Evolutionary conservation across 2,329 filamentous ascomycete species (phyloP), one percentile per base, ranked within the genome.

Genomic region (Lojkania enalia): DNA sequence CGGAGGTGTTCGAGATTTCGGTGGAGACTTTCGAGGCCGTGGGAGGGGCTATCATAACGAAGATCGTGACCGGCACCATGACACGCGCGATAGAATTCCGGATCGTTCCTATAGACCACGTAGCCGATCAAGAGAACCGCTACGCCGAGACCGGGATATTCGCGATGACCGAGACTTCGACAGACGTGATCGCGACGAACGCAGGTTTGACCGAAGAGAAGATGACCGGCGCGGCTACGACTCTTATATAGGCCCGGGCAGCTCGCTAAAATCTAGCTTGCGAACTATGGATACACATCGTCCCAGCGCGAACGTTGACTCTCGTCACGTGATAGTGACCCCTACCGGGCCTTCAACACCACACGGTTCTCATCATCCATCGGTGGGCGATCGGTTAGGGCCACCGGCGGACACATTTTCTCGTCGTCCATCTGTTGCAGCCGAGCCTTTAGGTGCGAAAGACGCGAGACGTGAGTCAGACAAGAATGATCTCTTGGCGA

Each of bases 81-180:
- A 67, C 35, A 52, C 59, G 42, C 61, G 63, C 39, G 65, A 65
- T 40, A 63, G 63, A 11, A 50, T 60, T 31, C 53, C 58, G 18
- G 63, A 67, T 41, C 60, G 63, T 48, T 77, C 81, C 11, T 86
- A 87, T 55, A 71, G 76, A 42, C 79, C 78, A 14, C 76, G 86
- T 58, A 85, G 82, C 57, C 79, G 84, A 51, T 86, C 84, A 51
- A 81, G 84, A 58, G 82, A 85, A 59, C 81, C 83, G 12, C 39
- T 65, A 44, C 63, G 73, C 21, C 68, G 73, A 45, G 85, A 85
- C 32, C 75, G 74, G 47, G 74, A 77, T 36, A 36, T 55, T 15
- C 58, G 68, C 31, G 68, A 71, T 35, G 68, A 63, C 49, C 69
- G 58, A 52, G 73, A 66, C 42, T 71, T 67, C 20, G 68, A 71